Conservation (phyloP, 2,329 filamentous ascomycete genomes). For the Fusarium sp. region DNA sequence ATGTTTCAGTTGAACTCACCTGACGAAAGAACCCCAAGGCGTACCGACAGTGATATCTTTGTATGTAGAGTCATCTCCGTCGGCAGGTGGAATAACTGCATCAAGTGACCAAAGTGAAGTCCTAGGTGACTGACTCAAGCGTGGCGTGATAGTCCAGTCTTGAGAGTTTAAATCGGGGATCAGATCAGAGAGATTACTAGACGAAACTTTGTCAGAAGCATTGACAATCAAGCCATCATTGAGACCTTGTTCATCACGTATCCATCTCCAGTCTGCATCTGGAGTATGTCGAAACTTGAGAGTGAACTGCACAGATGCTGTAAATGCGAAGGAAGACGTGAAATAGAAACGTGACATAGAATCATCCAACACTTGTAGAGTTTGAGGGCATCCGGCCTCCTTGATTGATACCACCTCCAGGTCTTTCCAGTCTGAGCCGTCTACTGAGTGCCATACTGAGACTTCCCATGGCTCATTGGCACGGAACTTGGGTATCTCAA, state of each 20-base stretch:
- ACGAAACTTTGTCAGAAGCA: slow-evolving; percentile 44
- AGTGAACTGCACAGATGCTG: slow-evolving; percentile 71
- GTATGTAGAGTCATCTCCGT: slow-evolving; percentile 68
- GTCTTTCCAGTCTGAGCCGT: slow-evolving; percentile 69
- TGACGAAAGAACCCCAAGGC: slow-evolving; percentile 68
- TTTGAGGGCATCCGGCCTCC: slow-evolving; percentile 56
- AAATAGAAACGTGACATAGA: slow-evolving; percentile 64
- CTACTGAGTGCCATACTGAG: slow-evolving; percentile 76
- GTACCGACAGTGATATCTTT: slow-evolving; percentile 70
- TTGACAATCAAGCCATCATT: slow-evolving; percentile 73
- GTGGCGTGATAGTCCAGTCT: slow-evolving; percentile 65
- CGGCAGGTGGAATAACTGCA: slow-evolving; percentile 66
- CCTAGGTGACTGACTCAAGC: slow-evolving; percentile 74
- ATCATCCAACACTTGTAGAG: slow-evolving; percentile 58
- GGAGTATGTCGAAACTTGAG: slow-evolving; percentile 72
- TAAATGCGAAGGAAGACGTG: slow-evolving; percentile 61
- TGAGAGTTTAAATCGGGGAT: slow-evolving; percentile 67
- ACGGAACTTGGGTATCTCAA: slow-evolving; percentile 72
- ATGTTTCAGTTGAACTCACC: slow-evolving; percentile 54
- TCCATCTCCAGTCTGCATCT: slow-evolving; percentile 75
- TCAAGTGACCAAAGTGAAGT: slow-evolving; percentile 79
- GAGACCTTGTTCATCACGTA: slow-evolving; percentile 71
- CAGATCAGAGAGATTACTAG: slow-evolving; percentile 64
- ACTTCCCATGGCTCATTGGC: slow-evolving; percentile 75
- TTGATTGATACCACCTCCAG: slow-evolving; percentile 53